Evolutionary conservation across 1,284 basidiomycete species (phyloP), one percentile per base, ranked within the genome.

Genomic region (Naganishia sp.): DNA sequence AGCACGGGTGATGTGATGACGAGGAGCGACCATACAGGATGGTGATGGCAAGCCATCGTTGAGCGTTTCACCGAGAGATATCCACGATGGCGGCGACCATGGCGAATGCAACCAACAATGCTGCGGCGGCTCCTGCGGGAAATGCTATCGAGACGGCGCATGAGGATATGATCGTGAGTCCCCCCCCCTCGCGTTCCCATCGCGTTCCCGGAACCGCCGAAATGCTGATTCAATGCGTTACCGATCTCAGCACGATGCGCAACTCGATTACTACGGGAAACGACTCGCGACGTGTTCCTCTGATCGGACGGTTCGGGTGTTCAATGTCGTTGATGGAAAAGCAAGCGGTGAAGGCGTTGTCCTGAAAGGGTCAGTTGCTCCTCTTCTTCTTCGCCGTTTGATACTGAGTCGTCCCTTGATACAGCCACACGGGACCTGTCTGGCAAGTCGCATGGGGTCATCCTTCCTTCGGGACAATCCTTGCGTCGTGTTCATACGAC

Each of bases 391-490:
- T 46, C 6, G 18, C n/a, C 16, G 7, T 13, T 39, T 18, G 13
- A 25, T 18, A 18, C 18, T 44, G 11, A 46, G 15, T 7, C 52
- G 4, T 23, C 18, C 42, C 7, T 42, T 42, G 36, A 33, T 16
- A 6, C 64, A 82, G 93, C 59, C 96, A 98, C 80, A 92, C 93
- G 15, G 94, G 94, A 18, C 95, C 95, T 3, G 93, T 99, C 44
- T 98, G 95, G 94, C 94, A 96, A 78, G 88, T 99, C 55, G 87
- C 94, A n/a, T 99, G 95, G 96, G 95, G 92, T 7, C 94, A 99
- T 75, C 95, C 96, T 7, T 94, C 93, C 78, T 94, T 92, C 73
- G 95, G 95, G 1, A 88, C 91, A 70, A 96, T 99, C 75, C 87
- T 99, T 57, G 95, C 95, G 21, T 95, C 92, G 43, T 96, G 92